phyloP scores from a whole-genome alignment of 106 monocot species.

The Allium sativum region DNA sequence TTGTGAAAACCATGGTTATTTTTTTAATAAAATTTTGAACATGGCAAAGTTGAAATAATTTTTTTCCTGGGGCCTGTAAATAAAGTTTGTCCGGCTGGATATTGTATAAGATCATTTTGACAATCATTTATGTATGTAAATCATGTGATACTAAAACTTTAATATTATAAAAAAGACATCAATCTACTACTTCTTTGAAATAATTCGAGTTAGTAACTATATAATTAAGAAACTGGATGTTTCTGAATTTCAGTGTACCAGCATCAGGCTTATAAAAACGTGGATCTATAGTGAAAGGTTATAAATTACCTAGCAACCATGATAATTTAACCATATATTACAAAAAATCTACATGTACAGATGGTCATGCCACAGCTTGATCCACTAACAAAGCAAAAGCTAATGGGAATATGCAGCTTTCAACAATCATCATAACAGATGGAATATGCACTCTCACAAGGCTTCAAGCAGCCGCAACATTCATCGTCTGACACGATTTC shows the following conservation, averaged over 20 bases:
- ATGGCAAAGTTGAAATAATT: too few species aligned
- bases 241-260: too few species aligned
- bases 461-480: conserved; percentile 74
- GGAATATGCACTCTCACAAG: conserved; percentile 93
- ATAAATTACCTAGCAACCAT: too few species aligned
- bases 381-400: conserved; percentile 78
- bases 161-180: neutral
- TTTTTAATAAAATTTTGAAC: too few species aligned
- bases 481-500: conserved; percentile 63
- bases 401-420: conserved; percentile 64
- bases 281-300: too few species aligned
- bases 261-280: too few species aligned
- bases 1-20: too few species aligned
- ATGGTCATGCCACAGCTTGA: conserved; percentile 72
- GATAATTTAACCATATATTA: too few species aligned
- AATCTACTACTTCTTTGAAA: neutral
- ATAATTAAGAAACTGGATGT: neutral
- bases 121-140: too few species aligned
- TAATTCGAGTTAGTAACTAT: neutral
- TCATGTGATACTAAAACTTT: neutral
- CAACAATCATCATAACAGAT: conserved; percentile 88
- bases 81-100: too few species aligned
- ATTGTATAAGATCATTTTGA: too few species aligned
- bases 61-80: too few species aligned
- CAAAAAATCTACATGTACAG: conserved; percentile 15